phyloP scores from a whole-genome alignment of 306 rosid species.

The Medicago truncatula region DNA sequence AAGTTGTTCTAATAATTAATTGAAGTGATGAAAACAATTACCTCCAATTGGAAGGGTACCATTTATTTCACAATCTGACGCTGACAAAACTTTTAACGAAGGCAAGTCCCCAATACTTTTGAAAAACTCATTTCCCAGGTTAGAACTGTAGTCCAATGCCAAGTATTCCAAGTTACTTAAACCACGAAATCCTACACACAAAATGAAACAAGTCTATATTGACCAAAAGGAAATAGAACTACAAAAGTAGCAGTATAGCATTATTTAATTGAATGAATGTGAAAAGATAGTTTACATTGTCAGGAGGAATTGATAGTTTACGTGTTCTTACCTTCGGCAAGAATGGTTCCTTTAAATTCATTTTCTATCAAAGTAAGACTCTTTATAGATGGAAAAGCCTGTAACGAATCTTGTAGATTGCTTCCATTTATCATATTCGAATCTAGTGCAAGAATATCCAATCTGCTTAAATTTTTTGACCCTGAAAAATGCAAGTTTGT shows the following conservation, averaged over 20 bases:
- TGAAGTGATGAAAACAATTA: background rate
- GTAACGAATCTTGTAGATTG: background rate
- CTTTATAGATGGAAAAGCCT: constrained; percentile 31
- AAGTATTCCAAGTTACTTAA: constrained; percentile 15
- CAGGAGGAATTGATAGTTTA: too few species aligned
- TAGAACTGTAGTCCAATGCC: background rate
- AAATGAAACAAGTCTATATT: background rate
- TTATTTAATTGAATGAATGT: background rate
- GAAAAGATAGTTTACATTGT: background rate
- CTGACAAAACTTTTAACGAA: constrained; percentile 20
- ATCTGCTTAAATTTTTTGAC: background rate
- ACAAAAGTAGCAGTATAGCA: background rate
- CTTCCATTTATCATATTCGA: background rate
- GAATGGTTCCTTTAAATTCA: background rate
- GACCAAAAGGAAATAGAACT: background rate
- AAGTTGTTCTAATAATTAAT: background rate
- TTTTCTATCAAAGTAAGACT: background rate
- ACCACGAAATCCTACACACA: constrained; percentile 2
- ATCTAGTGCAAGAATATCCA: background rate
- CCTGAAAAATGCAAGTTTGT: background rate
- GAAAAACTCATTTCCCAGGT: background rate
- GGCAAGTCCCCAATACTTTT: constrained; percentile 31
- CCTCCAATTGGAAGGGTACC: background rate
- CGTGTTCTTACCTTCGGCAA: constrained; percentile 6
- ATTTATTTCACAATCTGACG: background rate